A percentile compares a stretch with the other conserved stretches of the same genome.
Evolutionary conservation across 352 stramenopile species (phyloP).

Genomic region (Phytophthora macrochlamydospora): DNA sequence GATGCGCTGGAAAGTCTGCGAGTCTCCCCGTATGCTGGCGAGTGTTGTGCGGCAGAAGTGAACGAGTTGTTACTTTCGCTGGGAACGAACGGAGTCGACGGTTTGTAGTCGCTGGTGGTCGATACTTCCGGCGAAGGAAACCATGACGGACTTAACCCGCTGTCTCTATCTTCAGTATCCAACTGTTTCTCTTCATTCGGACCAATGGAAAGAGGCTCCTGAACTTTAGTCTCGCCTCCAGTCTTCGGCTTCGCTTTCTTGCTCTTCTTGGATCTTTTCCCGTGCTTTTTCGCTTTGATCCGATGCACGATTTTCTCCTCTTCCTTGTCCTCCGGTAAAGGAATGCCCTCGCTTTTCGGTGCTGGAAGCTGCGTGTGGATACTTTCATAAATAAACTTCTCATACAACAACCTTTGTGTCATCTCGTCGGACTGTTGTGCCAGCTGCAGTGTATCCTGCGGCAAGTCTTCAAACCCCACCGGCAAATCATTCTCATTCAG

Average conservation of each 20-base stretch:
- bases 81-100: conserved; percentile 10
- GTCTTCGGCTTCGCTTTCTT: conserved; percentile 29
- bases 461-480: conserved; percentile 65
- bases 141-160: neutral
- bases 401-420: conserved; percentile 67
- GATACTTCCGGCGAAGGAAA: neutral
- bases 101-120: too few relatives aligned
- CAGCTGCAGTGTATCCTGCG: conserved; percentile 62
- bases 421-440: conserved; percentile 50
- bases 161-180: neutral
- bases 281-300: conserved; percentile 35
- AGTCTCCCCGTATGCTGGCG: conserved; percentile 37
- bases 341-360: conserved; percentile 10
- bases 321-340: conserved; percentile 3
- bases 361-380: conserved; percentile 44
- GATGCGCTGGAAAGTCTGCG: conserved; percentile 70
- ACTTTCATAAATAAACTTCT: conserved; percentile 90
- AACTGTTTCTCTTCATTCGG: neutral
- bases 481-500: conserved; percentile 73
- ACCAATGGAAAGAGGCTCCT: neutral
- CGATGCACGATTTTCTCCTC: conserved; percentile 7
- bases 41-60: conserved; percentile 26
- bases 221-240: neutral
- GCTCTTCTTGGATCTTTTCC: conserved; percentile 35
- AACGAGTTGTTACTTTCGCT: conserved; percentile 36